These are phyloP conservation scores for Fibroporia radiculosa DNA, from an alignment of 768 basidiomycete species.

Conservation along the genomic window DNA sequence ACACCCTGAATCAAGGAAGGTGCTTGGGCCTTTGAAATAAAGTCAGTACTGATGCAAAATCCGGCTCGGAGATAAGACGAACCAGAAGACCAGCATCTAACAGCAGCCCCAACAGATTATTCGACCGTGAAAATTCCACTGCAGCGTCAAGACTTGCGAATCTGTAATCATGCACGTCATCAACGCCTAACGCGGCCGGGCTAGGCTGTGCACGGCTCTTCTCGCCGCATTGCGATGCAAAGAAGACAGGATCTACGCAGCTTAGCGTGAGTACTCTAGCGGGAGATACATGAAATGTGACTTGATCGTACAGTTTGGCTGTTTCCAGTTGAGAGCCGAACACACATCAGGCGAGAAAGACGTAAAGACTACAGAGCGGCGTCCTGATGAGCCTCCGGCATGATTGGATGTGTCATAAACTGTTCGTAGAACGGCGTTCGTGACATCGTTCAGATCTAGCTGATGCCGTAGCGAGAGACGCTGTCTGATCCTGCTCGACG, in stretches of 20 bases:
- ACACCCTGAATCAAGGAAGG: slow-evolving; percentile 86
- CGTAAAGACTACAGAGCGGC: slow-evolving; percentile 83
- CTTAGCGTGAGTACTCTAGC: not conserved
- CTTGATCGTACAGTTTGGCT: slow-evolving; percentile 81
- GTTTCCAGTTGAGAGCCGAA: slow-evolving; percentile 95
- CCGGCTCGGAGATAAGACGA: slow-evolving; percentile 20
- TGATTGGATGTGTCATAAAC: slow-evolving; percentile 64
- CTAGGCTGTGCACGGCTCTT: slow-evolving; percentile 30
- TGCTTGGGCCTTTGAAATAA: slow-evolving; percentile 58
- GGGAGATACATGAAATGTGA: slow-evolving; percentile 2
- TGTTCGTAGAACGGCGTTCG: slow-evolving; percentile 77
- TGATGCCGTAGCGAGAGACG: slow-evolving; percentile 40
- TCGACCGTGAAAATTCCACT: slow-evolving; percentile 86
- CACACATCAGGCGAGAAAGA: slow-evolving; percentile 90
- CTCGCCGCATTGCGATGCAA: slow-evolving; percentile 82
- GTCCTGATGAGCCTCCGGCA: slow-evolving; percentile 41
- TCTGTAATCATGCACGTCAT: slow-evolving; percentile 40
- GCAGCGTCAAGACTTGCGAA: slow-evolving; percentile 76
- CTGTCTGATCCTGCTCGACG: slow-evolving; percentile 41
- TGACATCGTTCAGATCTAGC: slow-evolving; percentile 71
- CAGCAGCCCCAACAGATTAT: slow-evolving; percentile 89
- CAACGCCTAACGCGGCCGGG: slow-evolving; percentile 29
- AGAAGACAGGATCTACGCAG: slow-evolving; percentile 84
- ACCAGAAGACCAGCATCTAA: slow-evolving; percentile 85
- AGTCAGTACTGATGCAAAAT: not conserved